Evolutionary conservation across 257 asterid genomes (phyloP), one percentile per base, ranked within the genome.

Genomic region (Rehmannia glutinosa): DNA sequence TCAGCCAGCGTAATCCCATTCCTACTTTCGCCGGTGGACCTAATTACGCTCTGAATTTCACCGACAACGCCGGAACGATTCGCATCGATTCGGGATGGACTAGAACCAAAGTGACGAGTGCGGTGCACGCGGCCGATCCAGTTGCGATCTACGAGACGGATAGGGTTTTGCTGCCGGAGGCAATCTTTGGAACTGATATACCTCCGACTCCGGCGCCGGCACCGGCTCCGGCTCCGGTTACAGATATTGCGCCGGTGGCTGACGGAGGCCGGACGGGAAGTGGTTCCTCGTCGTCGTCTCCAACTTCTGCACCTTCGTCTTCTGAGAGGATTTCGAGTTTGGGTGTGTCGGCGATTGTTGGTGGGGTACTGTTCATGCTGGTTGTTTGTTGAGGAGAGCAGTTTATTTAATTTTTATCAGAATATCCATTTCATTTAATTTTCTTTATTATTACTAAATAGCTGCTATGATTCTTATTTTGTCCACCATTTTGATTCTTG

Each of bases 161-260:
- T 23, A 73, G 38, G 51, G 96, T 91, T 5, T 81, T 91, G 13
- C 83, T 88, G 60, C 96, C 97, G 0, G 87, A 75, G 54, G 95
- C 94, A 0, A 86, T 91, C 52, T 91, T 88, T 19, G 97, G 97
- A 54, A 88, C 95, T 0, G 87, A 86, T 43, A 79, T 91, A 8
- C 97, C 97, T 3, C 97, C 97, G n/a, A 78, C 72, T 16, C 83
- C 96, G 0, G 91, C 95, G 7, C 97, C 97, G 0, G 83, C 93
- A 5, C 97, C 96, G 0, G 77, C 91, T 33, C 97, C 94, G 0
- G 93, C 66, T 5, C 71, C 86, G 0, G 88, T 88, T 0, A 69
- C 73, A 20, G 96, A 92, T 3, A 90, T 86, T 75, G n/a, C 77
- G 61, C 96, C 91, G 3, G 87, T 87, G 2, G 87, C 73, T 3